Percentiles rank a stretch among this genome's conserved stretches.
Conservation (phyloP, 805 yeast species). For the Ogataea paradorogensis region DNA sequence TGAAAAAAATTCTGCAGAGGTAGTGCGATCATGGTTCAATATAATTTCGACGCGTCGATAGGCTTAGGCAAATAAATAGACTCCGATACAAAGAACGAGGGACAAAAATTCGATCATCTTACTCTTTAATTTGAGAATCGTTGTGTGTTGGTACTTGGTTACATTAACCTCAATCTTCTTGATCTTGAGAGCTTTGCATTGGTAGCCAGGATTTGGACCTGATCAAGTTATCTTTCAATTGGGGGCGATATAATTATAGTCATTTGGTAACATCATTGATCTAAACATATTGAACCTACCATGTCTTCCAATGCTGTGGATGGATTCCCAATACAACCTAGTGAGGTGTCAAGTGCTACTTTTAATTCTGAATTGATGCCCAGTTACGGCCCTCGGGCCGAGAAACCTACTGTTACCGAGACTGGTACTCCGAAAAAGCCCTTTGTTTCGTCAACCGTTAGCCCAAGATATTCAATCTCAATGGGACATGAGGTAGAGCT, state of each 20-base stretch:
- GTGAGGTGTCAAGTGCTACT: conserved; percentile 4
- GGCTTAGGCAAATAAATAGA: not conserved
- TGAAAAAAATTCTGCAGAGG: conserved; percentile 11
- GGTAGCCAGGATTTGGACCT: too few relatives aligned
- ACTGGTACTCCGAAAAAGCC: conserved; percentile 3
- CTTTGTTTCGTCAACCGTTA: not conserved
- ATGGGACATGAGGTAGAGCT: conserved; percentile 33
- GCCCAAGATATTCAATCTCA: not conserved
- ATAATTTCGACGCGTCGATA: conserved; percentile 7
- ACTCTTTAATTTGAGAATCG: too few relatives aligned
- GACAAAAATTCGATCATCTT: too few relatives aligned
- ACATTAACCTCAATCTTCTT: too few relatives aligned
- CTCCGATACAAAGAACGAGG: too few relatives aligned
- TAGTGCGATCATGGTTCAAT: conserved; percentile 3
- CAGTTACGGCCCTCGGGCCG: conserved; percentile 3
- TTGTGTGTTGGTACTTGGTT: too few relatives aligned
- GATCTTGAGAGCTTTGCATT: too few relatives aligned
- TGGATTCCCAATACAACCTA: not conserved
- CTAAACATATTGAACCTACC: not conserved
- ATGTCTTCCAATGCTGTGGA: conserved; percentile 2
- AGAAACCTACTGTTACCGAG: conserved; percentile 3
- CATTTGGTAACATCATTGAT: not conserved
- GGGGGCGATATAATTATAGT: not conserved
- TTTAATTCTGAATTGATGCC: conserved; percentile 1
- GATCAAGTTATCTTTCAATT: not conserved